Evolutionary conservation across 176 grass and related monocot genomes (phyloP), one percentile per base, ranked within the genome.

Genomic region (Avena insularis): DNA sequence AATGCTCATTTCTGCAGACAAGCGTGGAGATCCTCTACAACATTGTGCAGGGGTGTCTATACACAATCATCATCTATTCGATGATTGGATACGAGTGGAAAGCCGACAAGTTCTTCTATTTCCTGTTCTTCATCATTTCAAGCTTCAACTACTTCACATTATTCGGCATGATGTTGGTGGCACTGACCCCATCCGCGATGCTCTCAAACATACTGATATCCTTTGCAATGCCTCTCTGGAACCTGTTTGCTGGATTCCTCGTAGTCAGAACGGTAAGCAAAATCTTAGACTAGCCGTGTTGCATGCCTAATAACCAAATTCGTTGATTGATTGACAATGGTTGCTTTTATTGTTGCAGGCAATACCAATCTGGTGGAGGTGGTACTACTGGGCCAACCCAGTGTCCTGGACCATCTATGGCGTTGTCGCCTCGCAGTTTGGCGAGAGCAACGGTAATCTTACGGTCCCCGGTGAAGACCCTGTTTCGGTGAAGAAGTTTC

Each of bases 311-410:
- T 46, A 72, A 21, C 19, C 35, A 43, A 69, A 43, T 43, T 70
- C 17, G 3, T 71, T 20, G 1, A 43, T 71, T 43, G 15, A 51
- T 55, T 17, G 13, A 57, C 29, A 36, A 17, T 45, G 19, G 8
- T 8, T 63, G 21, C 35, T 13, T 12, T 9, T 3, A 14, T 11
- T 86, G 45, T 55, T 87, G 54, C 35, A 98, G 95, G 46, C 19
- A 5, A 87, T 98, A 62, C 95, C 95, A 2, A 65, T 92, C 73
- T 98, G 95, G 95, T 98, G 95, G 95, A 95, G 95, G 79, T 98
- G 95, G 95, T 98, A 90, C 78, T 95, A 95, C 84, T 98, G 95
- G 95, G 89, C 71, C 15, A 89, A 95, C 68, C 95, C 95, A 10
- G 87, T 98, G n/a, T 78, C 95, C 2, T 95, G 93, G 93, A 92